Percentiles rank a stretch among this genome's conserved stretches.
These are phyloP conservation scores for Myxozyma sirexii DNA, from an alignment of 805 yeast genomes.

Conservation along the genomic window DNA sequence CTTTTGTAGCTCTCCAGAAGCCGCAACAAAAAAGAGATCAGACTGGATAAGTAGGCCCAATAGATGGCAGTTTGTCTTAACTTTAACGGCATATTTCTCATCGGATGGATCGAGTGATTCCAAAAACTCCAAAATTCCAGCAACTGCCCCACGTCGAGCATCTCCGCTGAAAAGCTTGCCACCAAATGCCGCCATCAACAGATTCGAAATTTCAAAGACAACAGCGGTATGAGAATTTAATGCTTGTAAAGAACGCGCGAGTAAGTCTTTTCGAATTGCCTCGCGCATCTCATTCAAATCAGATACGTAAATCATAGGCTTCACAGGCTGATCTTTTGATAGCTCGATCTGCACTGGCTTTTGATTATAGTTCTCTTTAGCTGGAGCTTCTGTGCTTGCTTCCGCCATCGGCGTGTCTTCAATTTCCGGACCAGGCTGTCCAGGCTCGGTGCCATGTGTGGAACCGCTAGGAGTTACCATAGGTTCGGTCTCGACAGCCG, in stretches of 20 bases:
- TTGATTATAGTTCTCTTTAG: neutral
- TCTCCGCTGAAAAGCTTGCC: conserved; percentile 2
- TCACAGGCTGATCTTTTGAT: neutral
- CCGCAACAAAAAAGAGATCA: conserved; percentile 28
- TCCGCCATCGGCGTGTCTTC: neutral
- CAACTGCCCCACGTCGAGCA: neutral
- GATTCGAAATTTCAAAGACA: conserved; percentile 34
- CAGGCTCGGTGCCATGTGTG: too few species aligned
- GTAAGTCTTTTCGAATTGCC: conserved; percentile 26
- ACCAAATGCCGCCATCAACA: conserved; percentile 31
- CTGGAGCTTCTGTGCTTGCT: neutral
- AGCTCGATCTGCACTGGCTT: neutral
- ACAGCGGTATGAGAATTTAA: conserved; percentile 33
- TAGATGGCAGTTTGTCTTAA: conserved; percentile 33
- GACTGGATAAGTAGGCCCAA: conserved; percentile 38
- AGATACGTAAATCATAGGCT: conserved; percentile 8
- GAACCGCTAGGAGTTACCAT: too few species aligned
- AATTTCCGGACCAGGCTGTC: too few species aligned
- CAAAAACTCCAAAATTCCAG: neutral
- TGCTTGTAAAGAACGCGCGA: conserved; percentile 34
- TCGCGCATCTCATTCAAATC: conserved; percentile 37
- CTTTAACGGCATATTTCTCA: neutral
- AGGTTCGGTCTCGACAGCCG: too few species aligned
- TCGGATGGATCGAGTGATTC: neutral
- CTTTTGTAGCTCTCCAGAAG: conserved; percentile 24